phyloP scores from a whole-genome alignment of 2,329 filamentous ascomycete species.

The Myriosclerotinia curreyana region DNA sequence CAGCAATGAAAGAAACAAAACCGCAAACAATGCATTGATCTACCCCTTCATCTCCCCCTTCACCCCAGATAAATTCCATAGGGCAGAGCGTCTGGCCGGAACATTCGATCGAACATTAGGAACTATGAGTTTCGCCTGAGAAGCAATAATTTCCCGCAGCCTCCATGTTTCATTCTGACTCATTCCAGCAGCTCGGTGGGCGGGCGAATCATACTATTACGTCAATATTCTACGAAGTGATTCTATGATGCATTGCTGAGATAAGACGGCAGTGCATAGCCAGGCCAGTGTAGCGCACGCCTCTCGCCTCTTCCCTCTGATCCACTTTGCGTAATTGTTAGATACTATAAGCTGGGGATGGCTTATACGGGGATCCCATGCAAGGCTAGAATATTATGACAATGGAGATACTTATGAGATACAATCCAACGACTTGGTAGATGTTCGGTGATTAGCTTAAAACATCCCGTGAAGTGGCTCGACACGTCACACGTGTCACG shows the following conservation, averaged over 20 bases:
- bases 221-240: background rate
- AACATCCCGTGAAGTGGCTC: background rate
- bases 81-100: background rate
- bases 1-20: background rate
- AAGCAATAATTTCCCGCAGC: background rate
- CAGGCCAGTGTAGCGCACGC: background rate
- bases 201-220: background rate
- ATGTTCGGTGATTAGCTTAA: background rate
- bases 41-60: background rate
- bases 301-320: no score
- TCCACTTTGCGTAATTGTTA: background rate
- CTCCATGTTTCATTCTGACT: slow-evolving; percentile 6
- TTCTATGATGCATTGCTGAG: background rate
- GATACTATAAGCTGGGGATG: background rate
- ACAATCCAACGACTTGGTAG: background rate
- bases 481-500: background rate
- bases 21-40: background rate
- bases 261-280: background rate
- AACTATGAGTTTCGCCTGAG: background rate
- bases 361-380: background rate
- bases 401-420: background rate
- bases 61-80: background rate
- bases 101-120: background rate
- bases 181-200: background rate
- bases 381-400: background rate